Conservation (phyloP, 164 flowering plant genomes). For the Platanus orientalis region DNA sequence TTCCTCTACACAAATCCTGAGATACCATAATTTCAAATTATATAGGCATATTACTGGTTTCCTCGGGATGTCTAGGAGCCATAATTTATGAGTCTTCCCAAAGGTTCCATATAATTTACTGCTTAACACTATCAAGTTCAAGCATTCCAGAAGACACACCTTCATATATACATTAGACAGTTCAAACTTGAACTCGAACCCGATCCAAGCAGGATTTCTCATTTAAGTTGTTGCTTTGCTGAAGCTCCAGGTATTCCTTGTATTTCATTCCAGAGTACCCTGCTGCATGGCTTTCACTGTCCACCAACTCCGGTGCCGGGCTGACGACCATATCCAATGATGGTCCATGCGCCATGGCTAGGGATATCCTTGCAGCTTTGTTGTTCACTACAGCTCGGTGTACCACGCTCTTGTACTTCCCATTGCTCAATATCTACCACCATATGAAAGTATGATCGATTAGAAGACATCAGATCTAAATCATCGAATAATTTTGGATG, state of each 20-base stretch:
- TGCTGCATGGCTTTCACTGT: constrained; percentile 23
- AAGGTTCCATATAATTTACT: no score
- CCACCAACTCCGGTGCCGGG: constrained; percentile 37
- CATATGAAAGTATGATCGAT: not conserved
- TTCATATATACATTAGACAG: not conserved
- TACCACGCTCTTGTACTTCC: constrained; percentile 57
- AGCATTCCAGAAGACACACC: no score
- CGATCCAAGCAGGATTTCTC: constrained; percentile 38
- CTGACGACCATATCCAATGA: constrained; percentile 36
- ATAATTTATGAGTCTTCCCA: no score
- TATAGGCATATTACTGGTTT: no score
- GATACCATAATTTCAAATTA: no score
- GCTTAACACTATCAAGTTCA: no score
- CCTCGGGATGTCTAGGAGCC: no score
- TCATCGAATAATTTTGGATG: no score
- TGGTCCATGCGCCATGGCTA: constrained; percentile 50
- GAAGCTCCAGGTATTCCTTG: constrained; percentile 43
- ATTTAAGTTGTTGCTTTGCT: constrained; percentile 38
- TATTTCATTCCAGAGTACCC: constrained; percentile 45
- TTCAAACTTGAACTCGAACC: constrained; percentile 11
- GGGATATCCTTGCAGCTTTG: constrained; percentile 40
- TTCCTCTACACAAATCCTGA: no score
- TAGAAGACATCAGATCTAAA: no score
- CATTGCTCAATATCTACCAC: constrained; percentile 64
- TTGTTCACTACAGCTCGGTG: constrained; percentile 58